These are phyloP conservation scores for Kazachstania viticola DNA, from an alignment of 805 yeast species.

Conservation along the genomic window DNA sequence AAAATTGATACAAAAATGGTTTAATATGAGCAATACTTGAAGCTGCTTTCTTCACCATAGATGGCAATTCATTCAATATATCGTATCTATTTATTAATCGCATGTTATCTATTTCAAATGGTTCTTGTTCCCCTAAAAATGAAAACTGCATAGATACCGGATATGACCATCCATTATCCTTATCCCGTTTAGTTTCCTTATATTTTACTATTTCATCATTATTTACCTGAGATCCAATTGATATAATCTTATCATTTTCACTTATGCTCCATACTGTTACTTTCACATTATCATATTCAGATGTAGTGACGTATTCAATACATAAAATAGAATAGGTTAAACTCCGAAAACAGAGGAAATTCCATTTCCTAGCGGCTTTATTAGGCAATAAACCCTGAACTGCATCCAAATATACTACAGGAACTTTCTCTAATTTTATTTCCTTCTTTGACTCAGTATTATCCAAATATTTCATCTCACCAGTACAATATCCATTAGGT, in stretches of 20 bases:
- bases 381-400: slow-evolving; percentile 88
- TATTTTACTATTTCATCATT: slow-evolving; percentile 34
- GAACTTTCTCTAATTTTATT: slow-evolving; percentile 24
- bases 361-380: slow-evolving; percentile 85
- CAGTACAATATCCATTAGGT: slow-evolving; percentile 61
- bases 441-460: slow-evolving; percentile 1
- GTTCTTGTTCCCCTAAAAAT: slow-evolving; percentile 16
- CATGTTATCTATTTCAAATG: slow-evolving; percentile 37
- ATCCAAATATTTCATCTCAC: slow-evolving; percentile 32
- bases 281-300: slow-evolving; percentile 42
- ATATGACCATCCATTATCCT: slow-evolving; percentile 65
- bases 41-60: slow-evolving; percentile 64
- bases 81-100: slow-evolving; percentile 67
- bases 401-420: slow-evolving; percentile 70
- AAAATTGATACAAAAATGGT: slow-evolving; percentile 76
- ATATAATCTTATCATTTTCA: slow-evolving; percentile 41
- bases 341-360: slow-evolving; percentile 70
- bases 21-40: slow-evolving; percentile 74
- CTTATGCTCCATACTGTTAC: slow-evolving; percentile 31
- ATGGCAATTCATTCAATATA: slow-evolving; percentile 81
- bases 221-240: slow-evolving; percentile 39
- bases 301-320: slow-evolving; percentile 82
- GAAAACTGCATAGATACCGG: slow-evolving; percentile 37
- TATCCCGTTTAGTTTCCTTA: slow-evolving; percentile 33
- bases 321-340: slow-evolving; percentile 50